A percentile compares a stretch with the other conserved stretches of the same genome.
phyloP scores from a whole-genome alignment of 2,329 filamentous ascomycete genomes.

The Cladobotryum protrusum region DNA sequence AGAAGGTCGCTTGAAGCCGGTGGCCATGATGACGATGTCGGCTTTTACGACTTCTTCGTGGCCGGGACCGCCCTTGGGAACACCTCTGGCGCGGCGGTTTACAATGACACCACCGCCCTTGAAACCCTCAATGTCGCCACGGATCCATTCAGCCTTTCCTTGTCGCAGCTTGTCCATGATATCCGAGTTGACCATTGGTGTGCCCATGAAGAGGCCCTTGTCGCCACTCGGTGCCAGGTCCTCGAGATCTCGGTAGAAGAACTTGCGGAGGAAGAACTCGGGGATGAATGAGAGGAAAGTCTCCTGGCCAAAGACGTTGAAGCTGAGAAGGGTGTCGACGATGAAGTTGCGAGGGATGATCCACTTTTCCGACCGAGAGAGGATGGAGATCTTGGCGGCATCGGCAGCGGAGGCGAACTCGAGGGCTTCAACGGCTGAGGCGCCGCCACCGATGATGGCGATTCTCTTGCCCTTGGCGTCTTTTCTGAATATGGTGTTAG shows the following conservation, averaged over 20 bases:
- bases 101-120: slow-evolving; percentile 58
- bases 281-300: slow-evolving; percentile 72
- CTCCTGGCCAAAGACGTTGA: slow-evolving; percentile 76
- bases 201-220: slow-evolving; percentile 74
- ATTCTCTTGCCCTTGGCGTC: slow-evolving; percentile 68
- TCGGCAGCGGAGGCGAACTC: slow-evolving; percentile 67
- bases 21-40: slow-evolving; percentile 77
- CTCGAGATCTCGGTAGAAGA: slow-evolving; percentile 78
- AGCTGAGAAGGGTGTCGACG: slow-evolving; percentile 64
- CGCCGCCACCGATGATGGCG: slow-evolving; percentile 70
- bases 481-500: slow-evolving; percentile 41
- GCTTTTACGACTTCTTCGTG: slow-evolving; percentile 58
- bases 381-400: slow-evolving; percentile 63
- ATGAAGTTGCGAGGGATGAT: slow-evolving; percentile 76
- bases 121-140: slow-evolving; percentile 69
- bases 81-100: slow-evolving; percentile 64
- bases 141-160: slow-evolving; percentile 70
- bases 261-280: slow-evolving; percentile 63
- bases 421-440: slow-evolving; percentile 74
- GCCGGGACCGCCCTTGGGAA: slow-evolving; percentile 71
- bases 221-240: slow-evolving; percentile 62
- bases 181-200: slow-evolving; percentile 81
- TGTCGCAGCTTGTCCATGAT: slow-evolving; percentile 68
- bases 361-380: slow-evolving; percentile 78
- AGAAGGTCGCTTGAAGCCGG: slow-evolving; percentile 69